These are phyloP conservation scores for Dysphania ambrosioides DNA, from an alignment of 148 eudicot species.

Conservation along the genomic window DNA sequence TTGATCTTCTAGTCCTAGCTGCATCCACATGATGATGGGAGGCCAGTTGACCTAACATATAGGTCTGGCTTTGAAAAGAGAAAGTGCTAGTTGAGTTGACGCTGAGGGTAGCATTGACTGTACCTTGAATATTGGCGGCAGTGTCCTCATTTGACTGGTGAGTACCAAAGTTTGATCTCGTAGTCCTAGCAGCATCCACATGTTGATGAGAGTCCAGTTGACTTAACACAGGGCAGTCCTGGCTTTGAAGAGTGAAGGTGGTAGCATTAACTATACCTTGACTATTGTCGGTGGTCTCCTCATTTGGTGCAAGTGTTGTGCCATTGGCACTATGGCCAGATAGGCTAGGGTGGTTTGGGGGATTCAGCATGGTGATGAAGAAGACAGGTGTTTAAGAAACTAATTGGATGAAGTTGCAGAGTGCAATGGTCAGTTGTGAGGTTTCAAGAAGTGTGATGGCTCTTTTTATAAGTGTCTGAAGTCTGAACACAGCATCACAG, in stretches of 20 bases:
- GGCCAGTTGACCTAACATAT: slow-evolving; percentile 4
- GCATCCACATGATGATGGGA: slow-evolving; percentile 12
- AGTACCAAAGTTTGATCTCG: neutral
- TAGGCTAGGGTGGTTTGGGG: neutral
- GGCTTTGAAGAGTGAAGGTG: no score
- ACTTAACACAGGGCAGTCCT: no score
- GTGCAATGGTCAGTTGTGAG: neutral
- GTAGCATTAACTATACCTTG: neutral
- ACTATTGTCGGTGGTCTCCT: neutral
- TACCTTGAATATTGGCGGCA: neutral
- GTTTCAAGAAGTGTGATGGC: neutral
- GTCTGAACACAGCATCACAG: neutral
- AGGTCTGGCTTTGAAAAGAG: slow-evolving; percentile 3
- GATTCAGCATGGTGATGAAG: slow-evolving; percentile 22
- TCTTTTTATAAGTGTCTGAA: slow-evolving; percentile 15
- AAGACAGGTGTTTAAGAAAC: neutral
- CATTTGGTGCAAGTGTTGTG: slow-evolving; percentile 9
- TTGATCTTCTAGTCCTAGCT: neutral
- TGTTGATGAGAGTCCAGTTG: no score
- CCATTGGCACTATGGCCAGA: neutral
- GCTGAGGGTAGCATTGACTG: neutral
- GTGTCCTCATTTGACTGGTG: neutral
- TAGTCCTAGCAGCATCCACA: no score
- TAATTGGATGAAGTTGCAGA: neutral
- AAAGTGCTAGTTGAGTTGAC: neutral